Evolutionary conservation across 2,329 filamentous ascomycete species (phyloP).

Genomic region (Aspergillus thermomutatus): DNA sequence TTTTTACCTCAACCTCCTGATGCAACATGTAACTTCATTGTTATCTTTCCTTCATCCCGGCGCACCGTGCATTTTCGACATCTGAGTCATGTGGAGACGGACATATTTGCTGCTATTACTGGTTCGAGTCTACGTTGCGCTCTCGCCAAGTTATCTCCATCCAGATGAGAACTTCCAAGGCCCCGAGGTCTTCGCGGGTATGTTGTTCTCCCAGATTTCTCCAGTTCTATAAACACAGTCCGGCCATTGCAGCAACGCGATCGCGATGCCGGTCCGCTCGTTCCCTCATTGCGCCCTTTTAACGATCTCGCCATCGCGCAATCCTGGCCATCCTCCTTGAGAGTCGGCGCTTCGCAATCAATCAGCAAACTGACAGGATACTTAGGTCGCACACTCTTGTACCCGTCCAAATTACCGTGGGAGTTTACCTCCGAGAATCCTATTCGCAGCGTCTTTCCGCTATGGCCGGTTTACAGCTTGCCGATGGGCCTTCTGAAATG

Average conservation of each 20-base stretch:
- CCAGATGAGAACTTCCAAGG: conserved; percentile 99
- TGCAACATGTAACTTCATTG: conserved; percentile 1
- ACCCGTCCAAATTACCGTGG: conserved; percentile 87
- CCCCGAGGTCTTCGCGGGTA: conserved; percentile 94
- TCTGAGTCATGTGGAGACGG: conserved; percentile 76
- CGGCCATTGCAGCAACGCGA: conserved; percentile 4
- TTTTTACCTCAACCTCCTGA: not conserved
- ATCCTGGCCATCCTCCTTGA: not conserved
- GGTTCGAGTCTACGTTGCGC: conserved; percentile 87
- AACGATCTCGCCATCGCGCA: not conserved
- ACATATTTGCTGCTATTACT: conserved; percentile 80
- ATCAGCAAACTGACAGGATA: conserved; percentile 4
- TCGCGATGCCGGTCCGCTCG: not conserved
- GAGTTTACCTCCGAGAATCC: conserved; percentile 87
- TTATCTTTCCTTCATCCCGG: conserved; percentile 6
- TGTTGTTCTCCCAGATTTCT: conserved; percentile 29
- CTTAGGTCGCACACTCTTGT: conserved; percentile 87
- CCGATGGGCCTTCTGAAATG: conserved; percentile 91
- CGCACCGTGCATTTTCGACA: conserved; percentile 16
- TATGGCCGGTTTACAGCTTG: conserved; percentile 93
- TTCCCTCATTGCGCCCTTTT: not conserved
- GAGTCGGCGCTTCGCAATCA: not conserved
- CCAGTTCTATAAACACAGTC: not conserved
- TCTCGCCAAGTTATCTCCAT: conserved; percentile 94
- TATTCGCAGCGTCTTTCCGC: conserved; percentile 90